Conservation (phyloP, 495 filamentous ascomycete species). For the Parmelia sp. region DNA sequence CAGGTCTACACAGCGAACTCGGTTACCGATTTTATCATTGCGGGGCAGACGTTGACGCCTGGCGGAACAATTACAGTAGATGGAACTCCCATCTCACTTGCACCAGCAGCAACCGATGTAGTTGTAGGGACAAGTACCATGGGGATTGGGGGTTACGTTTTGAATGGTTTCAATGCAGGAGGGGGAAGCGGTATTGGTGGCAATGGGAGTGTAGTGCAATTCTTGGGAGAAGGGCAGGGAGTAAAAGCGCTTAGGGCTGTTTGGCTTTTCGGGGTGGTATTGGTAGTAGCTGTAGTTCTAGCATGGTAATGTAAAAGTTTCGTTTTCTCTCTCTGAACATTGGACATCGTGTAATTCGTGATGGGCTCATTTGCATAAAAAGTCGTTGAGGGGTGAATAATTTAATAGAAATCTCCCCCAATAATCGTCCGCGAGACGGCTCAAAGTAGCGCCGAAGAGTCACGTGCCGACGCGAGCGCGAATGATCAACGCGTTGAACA, state of each 20-base stretch:
- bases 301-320: not conserved
- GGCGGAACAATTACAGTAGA: not conserved
- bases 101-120: not conserved
- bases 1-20: not conserved
- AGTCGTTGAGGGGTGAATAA: too few relatives aligned
- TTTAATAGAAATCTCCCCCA: too few relatives aligned
- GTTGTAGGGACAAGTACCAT: slow-evolving; percentile 2
- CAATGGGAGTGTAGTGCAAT: not conserved
- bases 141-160: not conserved
- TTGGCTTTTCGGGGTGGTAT: not conserved
- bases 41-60: slow-evolving; percentile 5
- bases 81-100: slow-evolving; percentile 1
- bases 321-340: too few relatives aligned
- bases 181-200: not conserved
- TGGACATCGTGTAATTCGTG: too few relatives aligned
- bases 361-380: too few relatives aligned
- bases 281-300: not conserved
- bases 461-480: slow-evolving; percentile 9
- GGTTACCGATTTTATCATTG: not conserved
- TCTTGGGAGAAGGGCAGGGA: not conserved
- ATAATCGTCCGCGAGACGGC: too few relatives aligned
- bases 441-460: not conserved
- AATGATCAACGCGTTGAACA: slow-evolving; percentile 10
- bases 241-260: not conserved
- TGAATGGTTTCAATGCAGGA: not conserved